Conservation (phyloP, 768 basidiomycete species). For the Candolleomyces efflorescens region DNA sequence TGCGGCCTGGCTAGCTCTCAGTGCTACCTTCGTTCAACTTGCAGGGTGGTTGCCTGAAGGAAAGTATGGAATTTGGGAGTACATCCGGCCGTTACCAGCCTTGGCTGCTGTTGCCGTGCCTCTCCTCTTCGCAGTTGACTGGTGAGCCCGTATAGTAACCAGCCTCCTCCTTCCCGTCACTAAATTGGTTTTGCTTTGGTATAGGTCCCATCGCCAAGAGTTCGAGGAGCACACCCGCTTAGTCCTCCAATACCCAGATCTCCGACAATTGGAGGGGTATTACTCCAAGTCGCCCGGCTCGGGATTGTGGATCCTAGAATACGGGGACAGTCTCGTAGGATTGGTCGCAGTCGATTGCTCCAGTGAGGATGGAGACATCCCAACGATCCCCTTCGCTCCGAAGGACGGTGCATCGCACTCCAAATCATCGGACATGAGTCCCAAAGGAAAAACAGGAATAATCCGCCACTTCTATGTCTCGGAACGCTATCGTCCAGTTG, state of each 20-base stretch:
- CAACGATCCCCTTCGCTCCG: neutral
- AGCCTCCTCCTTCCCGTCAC: neutral
- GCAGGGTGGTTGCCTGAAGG: conserved; percentile 67
- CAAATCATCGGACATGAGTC: too few relatives aligned
- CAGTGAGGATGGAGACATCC: conserved; percentile 15
- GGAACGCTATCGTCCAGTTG: conserved; percentile 50
- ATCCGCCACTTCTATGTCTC: conserved; percentile 78
- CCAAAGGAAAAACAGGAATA: conserved; percentile 45
- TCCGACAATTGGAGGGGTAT: conserved; percentile 45
- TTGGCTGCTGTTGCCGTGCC: conserved; percentile 62
- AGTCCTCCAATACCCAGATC: conserved; percentile 52
- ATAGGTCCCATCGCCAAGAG: conserved; percentile 65
- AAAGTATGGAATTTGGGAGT: conserved; percentile 40
- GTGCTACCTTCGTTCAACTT: conserved; percentile 52
- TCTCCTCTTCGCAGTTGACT: conserved; percentile 64
- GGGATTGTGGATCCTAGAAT: conserved; percentile 69
- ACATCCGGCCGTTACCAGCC: conserved; percentile 58
- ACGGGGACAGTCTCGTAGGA: conserved; percentile 54
- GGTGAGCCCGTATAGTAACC: conserved; percentile 39
- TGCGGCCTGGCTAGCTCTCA: conserved; percentile 56
- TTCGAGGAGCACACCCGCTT: conserved; percentile 55
- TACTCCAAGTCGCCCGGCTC: conserved; percentile 61
- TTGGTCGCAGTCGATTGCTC: conserved; percentile 69
- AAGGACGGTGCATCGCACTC: too few relatives aligned
- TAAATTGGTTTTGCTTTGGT: neutral